phyloP scores from a whole-genome alignment of 495 filamentous ascomycete species.

The Xylaria longipes region DNA sequence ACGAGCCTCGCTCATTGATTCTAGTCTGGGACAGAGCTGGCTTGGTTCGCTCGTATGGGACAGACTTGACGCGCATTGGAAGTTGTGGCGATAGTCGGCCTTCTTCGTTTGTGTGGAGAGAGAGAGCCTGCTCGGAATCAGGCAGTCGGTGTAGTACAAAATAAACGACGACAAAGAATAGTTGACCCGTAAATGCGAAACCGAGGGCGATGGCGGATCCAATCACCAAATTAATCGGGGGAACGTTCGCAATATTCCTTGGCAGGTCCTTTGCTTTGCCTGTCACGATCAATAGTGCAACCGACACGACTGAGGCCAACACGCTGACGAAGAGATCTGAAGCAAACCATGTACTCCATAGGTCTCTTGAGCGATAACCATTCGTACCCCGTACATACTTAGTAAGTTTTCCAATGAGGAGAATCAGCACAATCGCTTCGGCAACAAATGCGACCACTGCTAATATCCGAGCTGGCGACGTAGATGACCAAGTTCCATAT shows the following conservation, averaged over 20 bases:
- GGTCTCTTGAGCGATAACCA: slow-evolving; percentile 30
- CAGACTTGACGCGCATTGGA: slow-evolving; percentile 49
- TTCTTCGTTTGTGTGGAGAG: slow-evolving; percentile 42
- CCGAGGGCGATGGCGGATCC: slow-evolving; percentile 50
- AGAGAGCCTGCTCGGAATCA: slow-evolving; percentile 32
- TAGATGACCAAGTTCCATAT: slow-evolving; percentile 37
- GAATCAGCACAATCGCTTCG: slow-evolving; percentile 43
- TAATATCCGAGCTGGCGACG: slow-evolving; percentile 41
- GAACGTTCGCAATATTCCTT: slow-evolving; percentile 41
- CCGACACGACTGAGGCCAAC: slow-evolving; percentile 48
- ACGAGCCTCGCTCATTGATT: slow-evolving; percentile 35
- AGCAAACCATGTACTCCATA: slow-evolving; percentile 46
- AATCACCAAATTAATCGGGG: slow-evolving; percentile 40
- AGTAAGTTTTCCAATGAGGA: slow-evolving; percentile 37
- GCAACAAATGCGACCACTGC: slow-evolving; percentile 45
- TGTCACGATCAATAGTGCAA: slow-evolving; percentile 46
- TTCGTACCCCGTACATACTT: slow-evolving; percentile 34
- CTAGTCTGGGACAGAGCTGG: slow-evolving; percentile 31
- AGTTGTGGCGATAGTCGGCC: slow-evolving; percentile 28
- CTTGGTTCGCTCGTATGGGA: slow-evolving; percentile 53
- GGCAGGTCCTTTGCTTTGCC: slow-evolving; percentile 38
- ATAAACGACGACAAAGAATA: slow-evolving; percentile 48
- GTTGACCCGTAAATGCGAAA: slow-evolving; percentile 48
- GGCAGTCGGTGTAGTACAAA: slow-evolving; percentile 40
- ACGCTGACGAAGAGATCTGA: slow-evolving; percentile 43